Evolutionary conservation across 1,284 basidiomycete genomes (phyloP), one percentile per base, ranked within the genome.

Genomic region (Melampsora larici-populina): DNA sequence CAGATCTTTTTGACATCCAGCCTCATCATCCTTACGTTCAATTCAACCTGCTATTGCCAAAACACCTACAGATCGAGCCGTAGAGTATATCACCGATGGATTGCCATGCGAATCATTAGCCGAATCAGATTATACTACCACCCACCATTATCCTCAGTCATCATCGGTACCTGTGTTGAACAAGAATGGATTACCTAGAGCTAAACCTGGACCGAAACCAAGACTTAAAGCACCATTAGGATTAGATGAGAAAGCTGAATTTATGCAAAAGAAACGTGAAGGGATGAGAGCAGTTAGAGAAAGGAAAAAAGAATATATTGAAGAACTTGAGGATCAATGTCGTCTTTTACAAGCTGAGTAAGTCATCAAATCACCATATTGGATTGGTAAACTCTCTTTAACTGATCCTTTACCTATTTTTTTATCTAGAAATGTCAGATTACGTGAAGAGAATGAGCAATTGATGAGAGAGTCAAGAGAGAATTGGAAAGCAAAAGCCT

Each of bases 401-500:
- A 40, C 17, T 6, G 51, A 11, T 17, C 55, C n/a, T 55, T 55
- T 55, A 29, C 36, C 13, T n/a, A n/a, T 70, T 43, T 60, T 29
- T 24, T 17, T 36, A 8, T 49, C 4, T 29, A 76, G 75, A 36
- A 78, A 78, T 65, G 67, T 65, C 1, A 62, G 58, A 43, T 43
- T 78, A 24, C 58, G 49, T 26, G 60, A 70, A 70, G 75, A 78
- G 36, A 78, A 78, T 43, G 40, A 70, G 29, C 40, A 70, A n/a
- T 43, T 78, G 26, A 63, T 78, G 15, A n/a, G 67, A 62, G 74
- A 77, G 31, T 77, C 74, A 15, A 68, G 74, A 26, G 74, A 77
- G 48, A 77, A 69, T 55, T 77, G 74, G 74, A 77, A 70, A 26
- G 33, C 66, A 8, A 60, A 70, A 21, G 74, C 74, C 11, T 46